phyloP scores from a whole-genome alignment of 495 filamentous ascomycete genomes.

The Paragyromitra xinjiangensis region DNA sequence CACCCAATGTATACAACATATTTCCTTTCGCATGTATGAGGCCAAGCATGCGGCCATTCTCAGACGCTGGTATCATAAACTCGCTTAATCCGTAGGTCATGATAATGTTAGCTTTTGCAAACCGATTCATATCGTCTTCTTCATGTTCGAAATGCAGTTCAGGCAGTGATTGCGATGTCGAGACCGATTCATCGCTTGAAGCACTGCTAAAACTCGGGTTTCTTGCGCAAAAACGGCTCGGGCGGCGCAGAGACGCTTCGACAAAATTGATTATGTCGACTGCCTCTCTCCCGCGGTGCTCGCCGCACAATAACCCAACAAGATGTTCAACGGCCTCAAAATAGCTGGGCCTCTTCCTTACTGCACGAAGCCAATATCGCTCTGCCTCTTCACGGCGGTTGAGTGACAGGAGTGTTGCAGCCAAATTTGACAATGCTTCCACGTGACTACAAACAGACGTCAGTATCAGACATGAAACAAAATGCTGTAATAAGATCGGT shows the following conservation, averaged over 20 bases:
- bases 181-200: conserved; percentile 62
- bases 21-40: conserved; percentile 97
- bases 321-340: conserved; percentile 98
- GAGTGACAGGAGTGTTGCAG: conserved; percentile 84
- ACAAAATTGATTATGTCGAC: conserved; percentile 89
- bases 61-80: conserved; percentile 83
- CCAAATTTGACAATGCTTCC: conserved; percentile 92
- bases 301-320: conserved; percentile 83
- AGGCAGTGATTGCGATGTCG: conserved; percentile 33
- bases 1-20: conserved; percentile 91
- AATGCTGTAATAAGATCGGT: neutral
- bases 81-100: conserved; percentile 76
- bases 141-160: conserved; percentile 53
- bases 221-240: conserved; percentile 43
- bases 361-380: conserved; percentile 82
- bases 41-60: conserved; percentile 92
- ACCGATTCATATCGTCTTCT: conserved; percentile 52
- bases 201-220: conserved; percentile 67
- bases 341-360: conserved; percentile 85
- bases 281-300: conserved; percentile 82
- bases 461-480: conserved; percentile 47
- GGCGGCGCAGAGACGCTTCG: conserved; percentile 74
- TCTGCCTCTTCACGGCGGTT: conserved; percentile 85
- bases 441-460: conserved; percentile 73
- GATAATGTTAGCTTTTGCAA: conserved; percentile 26